Base-by-base conservation (phyloP, 768 basidiomycete species). In the Hysterangium stoloniferum region DNA sequence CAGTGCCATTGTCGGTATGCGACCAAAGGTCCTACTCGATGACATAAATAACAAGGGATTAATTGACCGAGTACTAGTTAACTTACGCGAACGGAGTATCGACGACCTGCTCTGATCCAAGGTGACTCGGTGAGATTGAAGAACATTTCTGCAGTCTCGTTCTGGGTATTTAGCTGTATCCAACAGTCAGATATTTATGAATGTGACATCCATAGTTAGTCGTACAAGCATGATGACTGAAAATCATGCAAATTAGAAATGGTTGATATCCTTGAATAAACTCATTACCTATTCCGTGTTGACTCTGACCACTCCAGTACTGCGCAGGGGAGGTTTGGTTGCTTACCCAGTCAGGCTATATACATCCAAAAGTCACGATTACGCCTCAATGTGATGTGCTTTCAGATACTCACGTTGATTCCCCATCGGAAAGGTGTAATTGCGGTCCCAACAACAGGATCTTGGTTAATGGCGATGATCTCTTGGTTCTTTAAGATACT, bases 351-450 rank as follows among this genome's bases (percentile, higher is more conserved):
- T 31, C 15, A 35, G n/a, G 4, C 6, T 11, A 4, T 11, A 27
- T 22, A 28, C 6, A 29, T 41, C 31, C 4, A 38, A 13, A 8
- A 12, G 24, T 4, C 41, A 5, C 15, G 44, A 19, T 33, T 31
- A 32, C 20, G 44, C 15, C 27, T 41, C n/a, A n/a, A n/a, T n/a
- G n/a, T n/a, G n/a, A 7, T 20, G 24, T 13, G 36, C 6, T 46
- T 6, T 13, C 32, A 40, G 22, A 54, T 7, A 61, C 78, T 48
- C 54, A 84, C 82, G 56, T 82, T 80, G 53, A 80, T 61, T 3
- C 80, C 80, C 80, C 80, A 83, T 53, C 79, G 66, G 70, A 84
- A 84, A 2, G 83, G 82, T 11, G 79, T 75, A 48, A 84, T 72
- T 50, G 74, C 74, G 15, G 73, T 74, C 4, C 82, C 82, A 19